Evolutionary conservation across 805 yeast genomes (phyloP).

Genomic region (Wickerhamomyces hampshirensis): DNA sequence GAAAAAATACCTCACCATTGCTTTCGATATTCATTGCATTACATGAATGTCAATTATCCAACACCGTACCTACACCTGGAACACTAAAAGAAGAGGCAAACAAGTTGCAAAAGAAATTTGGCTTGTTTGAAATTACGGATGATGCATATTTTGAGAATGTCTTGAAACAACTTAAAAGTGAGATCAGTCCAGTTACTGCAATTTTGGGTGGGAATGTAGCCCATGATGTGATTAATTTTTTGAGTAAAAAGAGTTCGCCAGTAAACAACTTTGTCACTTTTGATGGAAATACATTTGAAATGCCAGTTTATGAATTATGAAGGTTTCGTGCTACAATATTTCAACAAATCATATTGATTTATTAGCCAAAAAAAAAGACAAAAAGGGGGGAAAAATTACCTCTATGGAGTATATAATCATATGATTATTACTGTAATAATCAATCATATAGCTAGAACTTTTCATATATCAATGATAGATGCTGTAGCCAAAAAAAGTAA

Average conservation of each 20-base stretch:
- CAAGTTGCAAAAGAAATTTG: conserved; percentile 33
- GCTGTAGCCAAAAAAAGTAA: too few species aligned
- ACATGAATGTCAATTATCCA: conserved; percentile 37
- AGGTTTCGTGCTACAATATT: background rate
- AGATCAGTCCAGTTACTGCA: conserved; percentile 80
- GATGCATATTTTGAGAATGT: conserved; percentile 38
- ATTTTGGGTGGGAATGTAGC: conserved; percentile 85
- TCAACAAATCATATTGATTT: background rate
- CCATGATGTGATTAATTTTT: conserved; percentile 82
- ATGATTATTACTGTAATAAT: too few species aligned
- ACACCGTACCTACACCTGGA: conserved; percentile 18
- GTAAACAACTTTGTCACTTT: conserved; percentile 74
- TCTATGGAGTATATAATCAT: background rate
- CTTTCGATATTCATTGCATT: conserved; percentile 57
- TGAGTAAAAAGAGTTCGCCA: conserved; percentile 74
- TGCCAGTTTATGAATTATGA: conserved; percentile 67
- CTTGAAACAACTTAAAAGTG: conserved; percentile 47
- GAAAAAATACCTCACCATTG: conserved; percentile 48
- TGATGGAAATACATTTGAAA: conserved; percentile 65
- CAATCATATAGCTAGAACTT: too few species aligned
- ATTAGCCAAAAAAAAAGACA: background rate
- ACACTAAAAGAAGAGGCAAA: conserved; percentile 28
- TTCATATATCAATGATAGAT: too few species aligned
- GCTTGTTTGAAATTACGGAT: conserved; percentile 36
- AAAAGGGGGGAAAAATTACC: background rate